These are phyloP conservation scores for Stylosanthes scabra DNA, from an alignment of 331 rosid species.

Conservation along the genomic window DNA sequence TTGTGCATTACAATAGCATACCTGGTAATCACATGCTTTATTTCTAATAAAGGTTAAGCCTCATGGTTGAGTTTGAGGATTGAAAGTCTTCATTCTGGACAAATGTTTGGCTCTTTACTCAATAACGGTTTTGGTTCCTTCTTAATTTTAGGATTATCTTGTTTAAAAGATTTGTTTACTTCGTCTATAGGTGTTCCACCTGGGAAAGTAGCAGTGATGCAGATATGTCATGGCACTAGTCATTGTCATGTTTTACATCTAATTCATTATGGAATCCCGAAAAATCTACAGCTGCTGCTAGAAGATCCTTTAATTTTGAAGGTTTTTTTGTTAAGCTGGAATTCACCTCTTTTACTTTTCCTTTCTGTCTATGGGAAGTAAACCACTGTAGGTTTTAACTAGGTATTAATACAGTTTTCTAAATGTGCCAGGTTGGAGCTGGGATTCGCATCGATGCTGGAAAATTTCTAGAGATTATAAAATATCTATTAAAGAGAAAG, in stretches of 20 bases:
- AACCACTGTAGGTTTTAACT: background rate
- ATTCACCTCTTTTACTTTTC: background rate
- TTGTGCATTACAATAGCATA: too few relatives aligned
- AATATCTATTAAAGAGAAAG: conserved; percentile 71
- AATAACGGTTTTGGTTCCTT: too few relatives aligned
- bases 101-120: too few relatives aligned
- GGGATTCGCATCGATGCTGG: conserved; percentile 70
- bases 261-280: conserved; percentile 87
- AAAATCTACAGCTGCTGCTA: conserved; percentile 65
- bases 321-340: conserved; percentile 50
- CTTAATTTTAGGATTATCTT: conserved; percentile 25
- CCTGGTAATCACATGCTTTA: too few relatives aligned
- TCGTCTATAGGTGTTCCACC: conserved; percentile 69
- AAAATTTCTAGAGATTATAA: conserved; percentile 78
- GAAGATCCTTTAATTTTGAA: conserved; percentile 71
- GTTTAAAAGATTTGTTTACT: conserved; percentile 3
- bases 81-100: conserved; percentile 21
- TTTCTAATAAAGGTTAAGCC: background rate
- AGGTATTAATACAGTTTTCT: conserved; percentile 24
- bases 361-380: conserved; percentile 12
- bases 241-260: conserved; percentile 84
- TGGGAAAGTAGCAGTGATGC: conserved; percentile 92
- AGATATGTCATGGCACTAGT: conserved; percentile 63
- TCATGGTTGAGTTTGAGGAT: conserved; percentile 7
- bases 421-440: conserved; percentile 69